Percentiles rank a stretch among this genome's conserved stretches.
These are phyloP conservation scores for Exobasidium cylindrosporum DNA, from an alignment of 1,284 basidiomycete species.

Conservation along the genomic window DNA sequence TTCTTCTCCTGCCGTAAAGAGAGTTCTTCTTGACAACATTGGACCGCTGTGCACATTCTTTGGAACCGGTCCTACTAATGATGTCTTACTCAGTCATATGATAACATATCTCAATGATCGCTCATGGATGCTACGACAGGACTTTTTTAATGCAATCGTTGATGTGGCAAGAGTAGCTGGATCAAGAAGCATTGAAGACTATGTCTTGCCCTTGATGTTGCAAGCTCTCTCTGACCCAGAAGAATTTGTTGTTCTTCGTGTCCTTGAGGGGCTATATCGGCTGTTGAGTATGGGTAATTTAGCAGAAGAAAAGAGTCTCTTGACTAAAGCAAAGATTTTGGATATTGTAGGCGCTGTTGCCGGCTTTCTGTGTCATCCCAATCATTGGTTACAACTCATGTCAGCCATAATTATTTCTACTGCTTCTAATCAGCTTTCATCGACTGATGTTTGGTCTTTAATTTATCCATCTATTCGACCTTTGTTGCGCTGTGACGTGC, in stretches of 20 bases:
- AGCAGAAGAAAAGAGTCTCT: not conserved
- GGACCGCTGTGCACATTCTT: slow-evolving; percentile 87
- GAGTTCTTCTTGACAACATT: slow-evolving; percentile 68
- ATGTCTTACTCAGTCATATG: slow-evolving; percentile 92
- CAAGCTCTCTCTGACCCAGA: slow-evolving; percentile 83
- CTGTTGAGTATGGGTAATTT: slow-evolving; percentile 60
- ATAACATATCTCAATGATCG: slow-evolving; percentile 98
- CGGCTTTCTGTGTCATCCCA: slow-evolving; percentile 91
- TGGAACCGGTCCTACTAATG: slow-evolving; percentile 86
- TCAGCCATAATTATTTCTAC: slow-evolving; percentile 82
- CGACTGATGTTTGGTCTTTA: slow-evolving; percentile 85
- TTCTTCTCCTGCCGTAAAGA: slow-evolving; percentile 60
- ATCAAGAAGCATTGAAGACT: slow-evolving; percentile 60
- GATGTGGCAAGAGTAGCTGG: slow-evolving; percentile 67
- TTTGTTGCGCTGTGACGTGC: slow-evolving; percentile 81
- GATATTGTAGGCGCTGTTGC: slow-evolving; percentile 81
- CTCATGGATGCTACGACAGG: slow-evolving; percentile 77
- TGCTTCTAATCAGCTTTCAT: slow-evolving; percentile 68
- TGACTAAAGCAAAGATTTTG: slow-evolving; percentile 78
- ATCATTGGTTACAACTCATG: slow-evolving; percentile 95
- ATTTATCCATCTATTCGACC: slow-evolving; percentile 85
- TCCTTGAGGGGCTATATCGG: slow-evolving; percentile 77
- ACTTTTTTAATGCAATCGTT: slow-evolving; percentile 93
- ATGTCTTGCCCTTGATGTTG: slow-evolving; percentile 89
- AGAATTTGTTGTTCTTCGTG: slow-evolving; percentile 85